Evolutionary conservation across 1,284 basidiomycete species (phyloP), one percentile per base, ranked within the genome.

Genomic region (Cystobasidium sp.): DNA sequence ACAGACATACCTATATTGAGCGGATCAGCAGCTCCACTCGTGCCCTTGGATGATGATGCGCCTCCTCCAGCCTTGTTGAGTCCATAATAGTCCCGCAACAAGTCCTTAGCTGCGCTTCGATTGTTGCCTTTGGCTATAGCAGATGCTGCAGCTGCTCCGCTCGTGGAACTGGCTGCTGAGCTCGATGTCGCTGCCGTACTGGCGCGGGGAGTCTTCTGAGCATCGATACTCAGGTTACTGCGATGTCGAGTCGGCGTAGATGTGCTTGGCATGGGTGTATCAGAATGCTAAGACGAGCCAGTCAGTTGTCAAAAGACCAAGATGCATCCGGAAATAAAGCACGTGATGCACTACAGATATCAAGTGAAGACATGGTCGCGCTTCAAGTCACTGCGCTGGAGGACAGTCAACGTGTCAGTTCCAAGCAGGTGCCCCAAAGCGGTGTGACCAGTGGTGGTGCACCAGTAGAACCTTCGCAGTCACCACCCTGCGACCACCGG

Each of bases 31-130:
- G n/a, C 31, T 22, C 18, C 7, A 51, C 10, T 62, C 10, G 24
- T 53, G 14, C 3, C 55, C 18, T 72, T 75, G 2, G 55, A 10
- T 44, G 37, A 46, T 4, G 61, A n/a, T 31, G 22, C 20, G 1
- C 12, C 37, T 24, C 64, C 52, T 44, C 55, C 62, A 31, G 64
- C 46, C 18, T 47, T 46, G 14, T 51, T 51, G 2, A 75, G 46
- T 39, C 62, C 67, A 51, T 69, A 76, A 55, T 76, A 76, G 20
- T 76, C 73, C 18, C 73, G 47, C n/a, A 76, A 52, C 7, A 74
- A 51, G 44, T 74, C 72, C 37, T 53, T 62, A 14, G 75, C 75
- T 39, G 64, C 64, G 4, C 10, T 47, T 14, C 64, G 64, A 66
- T 41, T 66, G 49, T 63, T 44, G 37, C 62, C 56, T 16, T 59